A percentile compares a stretch with the other conserved stretches of the same genome.
Evolutionary conservation across 495 filamentous ascomycete genomes (phyloP).

Genomic region (Penicillium bialowiezense): DNA sequence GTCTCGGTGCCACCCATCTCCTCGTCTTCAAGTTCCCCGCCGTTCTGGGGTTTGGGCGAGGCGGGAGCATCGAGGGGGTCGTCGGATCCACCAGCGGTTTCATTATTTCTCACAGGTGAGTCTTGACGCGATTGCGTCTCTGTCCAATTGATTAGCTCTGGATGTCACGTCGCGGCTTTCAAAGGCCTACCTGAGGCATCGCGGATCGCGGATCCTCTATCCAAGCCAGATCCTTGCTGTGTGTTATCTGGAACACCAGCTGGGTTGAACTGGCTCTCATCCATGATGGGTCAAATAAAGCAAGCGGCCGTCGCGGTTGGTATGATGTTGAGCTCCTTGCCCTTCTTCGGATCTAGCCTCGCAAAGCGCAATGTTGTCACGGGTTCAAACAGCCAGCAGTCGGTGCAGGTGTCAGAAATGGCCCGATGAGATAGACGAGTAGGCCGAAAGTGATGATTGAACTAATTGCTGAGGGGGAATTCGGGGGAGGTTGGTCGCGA

Average conservation of each 20-base stretch:
- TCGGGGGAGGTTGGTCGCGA: constrained; percentile 29
- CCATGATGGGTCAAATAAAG: constrained; percentile 36
- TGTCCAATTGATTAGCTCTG: constrained; percentile 18
- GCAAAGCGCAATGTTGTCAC: constrained; percentile 14
- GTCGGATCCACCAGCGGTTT: constrained; percentile 51
- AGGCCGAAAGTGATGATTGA: constrained; percentile 21
- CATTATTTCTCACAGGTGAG: constrained; percentile 25
- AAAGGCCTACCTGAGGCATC: constrained; percentile 31
- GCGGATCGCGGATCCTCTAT: constrained; percentile 21
- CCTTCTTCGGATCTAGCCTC: constrained; percentile 16
- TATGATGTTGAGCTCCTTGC: constrained; percentile 33
- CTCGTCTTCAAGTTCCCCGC: constrained; percentile 68
- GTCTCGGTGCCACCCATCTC: constrained; percentile 77
- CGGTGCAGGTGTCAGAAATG: not conserved
- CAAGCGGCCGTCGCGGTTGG: constrained; percentile 34
- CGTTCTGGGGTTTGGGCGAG: constrained; percentile 66
- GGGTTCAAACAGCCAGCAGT: constrained; percentile 1
- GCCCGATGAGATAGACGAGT: constrained; percentile 16
- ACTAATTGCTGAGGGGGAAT: constrained; percentile 17
- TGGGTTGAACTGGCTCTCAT: constrained; percentile 30
- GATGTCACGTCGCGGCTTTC: constrained; percentile 3
- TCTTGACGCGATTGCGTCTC: constrained; percentile 35
- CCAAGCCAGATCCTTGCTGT: constrained; percentile 23
- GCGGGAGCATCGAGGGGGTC: constrained; percentile 84
- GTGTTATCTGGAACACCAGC: constrained; percentile 29